Evolutionary conservation across 768 basidiomycete species (phyloP).

Genomic region (Kwoniella heveanensis): DNA sequence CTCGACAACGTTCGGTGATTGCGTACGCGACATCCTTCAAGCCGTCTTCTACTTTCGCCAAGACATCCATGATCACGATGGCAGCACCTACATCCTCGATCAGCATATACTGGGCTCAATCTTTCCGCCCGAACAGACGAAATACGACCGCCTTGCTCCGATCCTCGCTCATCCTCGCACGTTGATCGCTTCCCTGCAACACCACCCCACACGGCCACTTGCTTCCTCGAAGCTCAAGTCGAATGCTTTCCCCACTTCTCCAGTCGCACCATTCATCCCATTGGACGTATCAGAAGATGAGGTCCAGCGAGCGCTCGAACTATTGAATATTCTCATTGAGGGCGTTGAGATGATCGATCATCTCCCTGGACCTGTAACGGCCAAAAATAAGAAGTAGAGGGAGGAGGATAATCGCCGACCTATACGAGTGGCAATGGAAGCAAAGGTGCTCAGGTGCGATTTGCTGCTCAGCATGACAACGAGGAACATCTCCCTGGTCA

Average conservation of each 20-base stretch:
- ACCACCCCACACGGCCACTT: constrained; percentile 22
- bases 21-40: background rate
- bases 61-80: background rate
- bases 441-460: constrained; percentile 29
- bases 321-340: background rate
- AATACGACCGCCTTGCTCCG: constrained; percentile 15
- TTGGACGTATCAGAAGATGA: background rate
- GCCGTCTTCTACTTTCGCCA: background rate
- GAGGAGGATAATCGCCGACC: constrained; percentile 24
- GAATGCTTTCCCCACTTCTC: background rate
- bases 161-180: constrained; percentile 22
- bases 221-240: constrained; percentile 3
- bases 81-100: background rate
- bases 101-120: constrained; percentile 21
- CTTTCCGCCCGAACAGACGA: constrained; percentile 8
- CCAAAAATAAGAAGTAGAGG: constrained; percentile 9
- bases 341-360: background rate
- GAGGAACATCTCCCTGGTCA: constrained; percentile 24
- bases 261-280: background rate
- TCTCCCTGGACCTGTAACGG: constrained; percentile 7
- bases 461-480: constrained; percentile 38
- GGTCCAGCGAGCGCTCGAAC: background rate
- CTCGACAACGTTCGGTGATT: background rate
- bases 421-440: constrained; percentile 31
- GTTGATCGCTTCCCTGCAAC: constrained; percentile 20